Base-by-base conservation (phyloP, 1,139 yeast species). In the Hemisphaericaspora subhashii region DNA sequence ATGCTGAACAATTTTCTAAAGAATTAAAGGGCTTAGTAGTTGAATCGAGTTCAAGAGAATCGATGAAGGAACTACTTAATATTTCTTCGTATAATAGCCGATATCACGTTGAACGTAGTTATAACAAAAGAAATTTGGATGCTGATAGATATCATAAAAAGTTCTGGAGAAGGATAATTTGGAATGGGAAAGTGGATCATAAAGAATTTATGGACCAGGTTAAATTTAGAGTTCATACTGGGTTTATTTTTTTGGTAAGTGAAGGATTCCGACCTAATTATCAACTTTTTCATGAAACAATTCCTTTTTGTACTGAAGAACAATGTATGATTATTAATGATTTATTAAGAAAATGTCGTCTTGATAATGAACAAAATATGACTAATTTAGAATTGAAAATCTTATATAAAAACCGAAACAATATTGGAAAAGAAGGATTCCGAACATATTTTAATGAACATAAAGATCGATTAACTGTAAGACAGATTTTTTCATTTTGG, bases 201-300 rank as follows among this genome's bases (percentile, higher is more conserved):
- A 12, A 7, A 29, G 9, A 15, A 5, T 11, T 52, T 47, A n/a
- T n/a, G n/a, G n/a, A n/a, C 8, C 74, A 70, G 40, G 51, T 66
- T 1, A 57, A 57, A 22, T 68, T 61, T 44, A 48, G 76, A 27
- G 48, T 67, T 26, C 54, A 57, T 15, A 51, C 55, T 33, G 77
- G 76, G 8, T 66, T 71, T 37, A 47, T 48, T 8, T 69, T 62
- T 14, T 42, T 71, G 8, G 38, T 67, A 25, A 47, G 58, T 14
- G 55, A 55, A 38, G 76, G 75, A 0, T 58, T 69, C 4, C 52
- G 56, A 29, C 76, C 76, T 0, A 74, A 70, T 43, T 50, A 54
- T 33, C 60, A 56, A 27, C 67, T 74, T 0, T 66, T 66, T 42
- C 50, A 55, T 35, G 23, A 18, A 18, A n/a, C 18, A n/a, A 29